Percentiles rank a stretch among this genome's conserved stretches.
Evolutionary conservation across 2,329 filamentous ascomycete genomes (phyloP).

Genomic region (Claviceps monticola): DNA sequence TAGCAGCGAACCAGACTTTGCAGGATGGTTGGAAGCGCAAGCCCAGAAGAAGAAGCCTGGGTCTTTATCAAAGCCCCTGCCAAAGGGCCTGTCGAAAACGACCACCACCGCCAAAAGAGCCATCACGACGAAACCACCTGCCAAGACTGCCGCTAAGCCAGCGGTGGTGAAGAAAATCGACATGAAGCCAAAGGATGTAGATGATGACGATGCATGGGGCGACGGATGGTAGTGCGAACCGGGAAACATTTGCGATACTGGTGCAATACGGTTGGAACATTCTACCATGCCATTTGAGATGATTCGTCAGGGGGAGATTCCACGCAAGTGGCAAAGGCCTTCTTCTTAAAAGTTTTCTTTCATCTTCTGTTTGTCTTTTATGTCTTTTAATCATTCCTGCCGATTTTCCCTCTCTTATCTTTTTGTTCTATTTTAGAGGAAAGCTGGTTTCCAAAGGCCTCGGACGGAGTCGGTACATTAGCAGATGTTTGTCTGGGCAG

Average conservation of each 20-base stretch:
- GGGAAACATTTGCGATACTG: neutral
- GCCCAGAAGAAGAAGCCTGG: constrained; percentile 62
- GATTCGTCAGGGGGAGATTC: neutral
- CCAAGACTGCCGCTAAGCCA: constrained; percentile 21
- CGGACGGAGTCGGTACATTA: neutral
- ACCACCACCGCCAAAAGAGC: constrained; percentile 29
- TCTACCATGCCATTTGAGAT: neutral
- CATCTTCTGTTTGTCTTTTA: neutral
- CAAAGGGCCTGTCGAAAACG: constrained; percentile 69
- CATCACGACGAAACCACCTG: constrained; percentile 23
- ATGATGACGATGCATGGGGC: constrained; percentile 50
- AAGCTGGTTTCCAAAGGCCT: neutral
- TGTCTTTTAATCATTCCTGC: neutral
- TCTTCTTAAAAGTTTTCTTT: neutral
- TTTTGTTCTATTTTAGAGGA: neutral
- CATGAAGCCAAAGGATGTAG: constrained; percentile 47
- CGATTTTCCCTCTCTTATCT: neutral
- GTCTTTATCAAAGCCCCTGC: constrained; percentile 45
- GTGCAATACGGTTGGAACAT: neutral
- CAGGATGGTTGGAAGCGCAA: constrained; percentile 85
- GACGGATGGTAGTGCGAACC: constrained; percentile 40
- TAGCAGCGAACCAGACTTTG: constrained; percentile 70
- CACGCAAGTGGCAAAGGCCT: neutral
- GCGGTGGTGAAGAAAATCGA: constrained; percentile 52
- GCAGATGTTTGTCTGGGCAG: neutral